Evolutionary conservation across 345 rosid species (phyloP).

Genomic region (Streptanthus diversifolius): DNA sequence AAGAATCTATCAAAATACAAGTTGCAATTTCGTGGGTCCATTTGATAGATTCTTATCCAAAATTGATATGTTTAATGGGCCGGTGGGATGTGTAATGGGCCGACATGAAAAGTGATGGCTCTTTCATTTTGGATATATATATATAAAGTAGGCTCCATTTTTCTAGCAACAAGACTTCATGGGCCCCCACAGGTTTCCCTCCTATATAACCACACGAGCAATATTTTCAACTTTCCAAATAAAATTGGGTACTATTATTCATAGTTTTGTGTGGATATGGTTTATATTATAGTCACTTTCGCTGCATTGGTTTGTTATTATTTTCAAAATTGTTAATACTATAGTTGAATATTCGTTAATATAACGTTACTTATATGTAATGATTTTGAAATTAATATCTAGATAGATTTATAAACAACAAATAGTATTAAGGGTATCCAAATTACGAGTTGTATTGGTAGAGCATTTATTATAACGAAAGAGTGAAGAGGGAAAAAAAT

Average conservation of each 20-base stretch:
- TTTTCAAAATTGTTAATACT: neutral
- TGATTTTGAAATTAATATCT: neutral
- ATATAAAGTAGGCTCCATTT: neutral
- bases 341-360: neutral
- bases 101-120: neutral
- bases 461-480: neutral
- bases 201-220: neutral
- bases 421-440: neutral
- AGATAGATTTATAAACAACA: neutral
- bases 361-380: neutral
- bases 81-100: neutral
- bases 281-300: neutral
- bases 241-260: neutral
- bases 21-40: slow-evolving; percentile 25
- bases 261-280: neutral
- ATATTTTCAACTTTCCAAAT: neutral
- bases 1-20: slow-evolving; percentile 23
- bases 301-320: neutral
- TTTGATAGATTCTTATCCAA: too few relatives aligned
- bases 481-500: neutral
- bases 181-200: neutral
- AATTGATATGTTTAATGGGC: too few relatives aligned
- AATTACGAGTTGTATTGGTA: neutral
- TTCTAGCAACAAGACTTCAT: slow-evolving; percentile 5
- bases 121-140: neutral